Evolutionary conservation across 1,284 basidiomycete species (phyloP).

Genomic region (Mycosarcoma mackinlayi): DNA sequence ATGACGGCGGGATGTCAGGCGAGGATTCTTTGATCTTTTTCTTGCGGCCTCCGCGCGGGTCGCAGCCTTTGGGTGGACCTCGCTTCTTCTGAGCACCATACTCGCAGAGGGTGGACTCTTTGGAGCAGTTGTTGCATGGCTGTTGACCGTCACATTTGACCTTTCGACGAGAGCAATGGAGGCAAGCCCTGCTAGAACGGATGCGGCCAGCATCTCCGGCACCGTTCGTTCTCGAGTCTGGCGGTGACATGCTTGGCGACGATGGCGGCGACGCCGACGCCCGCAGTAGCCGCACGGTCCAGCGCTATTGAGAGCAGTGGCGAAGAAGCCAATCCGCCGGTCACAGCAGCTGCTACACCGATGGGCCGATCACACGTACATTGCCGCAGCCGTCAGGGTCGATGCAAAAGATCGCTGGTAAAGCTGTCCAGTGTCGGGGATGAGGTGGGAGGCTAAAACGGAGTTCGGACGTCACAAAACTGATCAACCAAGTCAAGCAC

Average conservation of each 20-base stretch:
- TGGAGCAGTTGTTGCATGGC: conserved; percentile 45
- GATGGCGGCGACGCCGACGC: not conserved
- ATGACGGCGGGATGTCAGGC: not conserved
- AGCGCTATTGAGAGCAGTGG: not conserved
- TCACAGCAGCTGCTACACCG: no score
- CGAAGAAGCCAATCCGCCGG: no score
- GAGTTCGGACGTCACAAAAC: no score
- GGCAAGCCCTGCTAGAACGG: conserved; percentile 46
- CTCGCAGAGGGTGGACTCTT: conserved; percentile 27
- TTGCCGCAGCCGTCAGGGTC: no score
- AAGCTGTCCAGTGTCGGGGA: no score
- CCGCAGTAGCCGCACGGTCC: conserved; percentile 1
- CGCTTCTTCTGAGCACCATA: conserved; percentile 47
- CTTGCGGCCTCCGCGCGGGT: conserved; percentile 41
- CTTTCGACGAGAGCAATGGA: conserved; percentile 47
- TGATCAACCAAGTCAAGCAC: no score
- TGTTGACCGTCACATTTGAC: conserved; percentile 47
- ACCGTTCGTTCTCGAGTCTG: conserved; percentile 5
- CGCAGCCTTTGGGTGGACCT: conserved; percentile 47
- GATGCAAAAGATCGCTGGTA: no score
- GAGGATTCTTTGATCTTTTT: conserved; percentile 20
- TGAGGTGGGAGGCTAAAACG: no score
- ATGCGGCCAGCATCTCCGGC: conserved; percentile 23
- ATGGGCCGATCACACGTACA: no score
- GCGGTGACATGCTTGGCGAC: conserved; percentile 8